Evolutionary conservation across 2,329 filamentous ascomycete species (phyloP), one percentile per base, ranked within the genome.

Genomic region (Pleoardoris graminearum): DNA sequence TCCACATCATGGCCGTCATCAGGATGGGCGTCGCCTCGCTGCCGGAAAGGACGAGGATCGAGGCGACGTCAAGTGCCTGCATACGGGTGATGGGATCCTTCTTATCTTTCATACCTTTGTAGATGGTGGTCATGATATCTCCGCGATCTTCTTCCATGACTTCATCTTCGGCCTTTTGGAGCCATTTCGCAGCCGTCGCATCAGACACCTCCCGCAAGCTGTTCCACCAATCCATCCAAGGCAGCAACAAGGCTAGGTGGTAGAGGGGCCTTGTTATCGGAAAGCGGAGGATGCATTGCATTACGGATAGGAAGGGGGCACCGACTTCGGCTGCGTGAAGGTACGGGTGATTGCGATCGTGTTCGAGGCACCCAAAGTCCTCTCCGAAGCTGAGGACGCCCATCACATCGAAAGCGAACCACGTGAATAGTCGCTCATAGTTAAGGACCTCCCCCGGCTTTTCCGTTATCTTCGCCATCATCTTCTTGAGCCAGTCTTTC

Each of bases 371-470:
- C 4, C 44, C 43, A 19, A 58, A 81, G 0, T 77, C 73, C 4
- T 77, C 74, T 0, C 80, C 79, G 57, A 82, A 82, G 0, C 79
- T 77, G 29, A 82, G 70, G 58, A 77, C 76, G 14, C 75, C 76
- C 53, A 58, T 55, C 10, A 57, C 29, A 19, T 57, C 43, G 29
- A 57, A 54, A 5, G 48, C 42, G 3, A 29, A 45, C 42, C 33
- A 44, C 10, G 36, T 39, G 36, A 39, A 39, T 19, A 39, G 21
- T 23, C 36, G 17, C 19, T 39, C 36, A 10, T 39, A 39, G 36
- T 23, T 39, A 19, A 39, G 17, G 21, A 10, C 36, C 19, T 39
- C 36, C 6, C 21, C 36, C 3, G 36, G 36, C 10, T 23, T 39
- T 10, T 10, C 17, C 12, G 3, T 10, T 10, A 39, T 39, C 36